A percentile compares a stretch with the other conserved stretches of the same genome.
phyloP scores from a whole-genome alignment of 1,284 basidiomycete species.

The Earliella scabrosa region DNA sequence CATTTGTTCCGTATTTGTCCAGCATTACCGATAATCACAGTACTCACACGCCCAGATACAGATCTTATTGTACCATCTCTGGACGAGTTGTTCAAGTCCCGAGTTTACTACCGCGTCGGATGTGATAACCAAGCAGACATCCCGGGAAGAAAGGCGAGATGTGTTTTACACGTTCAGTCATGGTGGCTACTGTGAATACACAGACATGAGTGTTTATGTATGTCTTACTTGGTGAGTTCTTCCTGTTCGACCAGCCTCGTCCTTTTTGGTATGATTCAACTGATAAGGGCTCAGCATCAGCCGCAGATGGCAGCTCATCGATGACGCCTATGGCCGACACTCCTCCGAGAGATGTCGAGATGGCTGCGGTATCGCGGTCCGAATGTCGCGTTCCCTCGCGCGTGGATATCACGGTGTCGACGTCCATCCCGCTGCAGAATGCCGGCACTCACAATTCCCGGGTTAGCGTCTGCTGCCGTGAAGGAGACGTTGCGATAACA shows the following conservation, averaged over 20 bases:
- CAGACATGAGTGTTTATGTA: no score
- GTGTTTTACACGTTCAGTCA: no score
- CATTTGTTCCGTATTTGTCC: background rate
- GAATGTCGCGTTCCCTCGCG: background rate
- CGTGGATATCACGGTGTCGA: background rate
- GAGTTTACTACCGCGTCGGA: no score
- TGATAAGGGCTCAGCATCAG: conserved; percentile 9
- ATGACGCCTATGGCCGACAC: conserved; percentile 7
- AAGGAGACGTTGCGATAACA: conserved; percentile 2
- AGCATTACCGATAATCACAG: background rate
- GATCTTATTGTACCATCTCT: background rate
- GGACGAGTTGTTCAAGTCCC: background rate
- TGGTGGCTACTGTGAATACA: no score
- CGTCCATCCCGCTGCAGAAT: background rate
- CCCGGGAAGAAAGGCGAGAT: no score
- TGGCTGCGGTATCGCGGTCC: conserved; percentile 13
- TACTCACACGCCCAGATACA: background rate
- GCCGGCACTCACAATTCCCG: background rate
- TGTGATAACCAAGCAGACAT: no score
- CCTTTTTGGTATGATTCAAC: background rate
- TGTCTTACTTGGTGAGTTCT: no score
- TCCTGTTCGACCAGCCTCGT: background rate
- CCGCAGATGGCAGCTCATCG: conserved; percentile 8
- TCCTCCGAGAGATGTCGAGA: background rate
- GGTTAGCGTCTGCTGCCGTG: background rate